Evolutionary conservation across 2,329 filamentous ascomycete species (phyloP).

Genomic region (Epichloe glyceriae): DNA sequence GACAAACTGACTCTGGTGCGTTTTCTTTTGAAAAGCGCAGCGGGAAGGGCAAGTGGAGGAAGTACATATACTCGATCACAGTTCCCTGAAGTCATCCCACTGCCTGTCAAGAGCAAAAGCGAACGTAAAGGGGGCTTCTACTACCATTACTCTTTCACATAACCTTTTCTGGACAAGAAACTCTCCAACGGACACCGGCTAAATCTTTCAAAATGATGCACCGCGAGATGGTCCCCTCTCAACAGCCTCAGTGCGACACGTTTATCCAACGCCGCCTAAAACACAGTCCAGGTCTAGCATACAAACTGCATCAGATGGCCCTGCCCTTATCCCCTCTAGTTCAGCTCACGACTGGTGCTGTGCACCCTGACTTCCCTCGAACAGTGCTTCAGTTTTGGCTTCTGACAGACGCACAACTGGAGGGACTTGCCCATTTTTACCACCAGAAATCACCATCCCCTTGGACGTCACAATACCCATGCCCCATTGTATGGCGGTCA

Average conservation of each 20-base stretch:
- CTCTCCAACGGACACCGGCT: not conserved
- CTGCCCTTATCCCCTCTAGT: slow-evolving; percentile 55
- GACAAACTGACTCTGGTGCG: not conserved
- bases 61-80: slow-evolving; percentile 4
- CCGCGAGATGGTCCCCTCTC: slow-evolving; percentile 18
- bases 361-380: slow-evolving; percentile 51
- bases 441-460: slow-evolving; percentile 49
- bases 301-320: slow-evolving; percentile 53
- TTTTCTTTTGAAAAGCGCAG: not conserved
- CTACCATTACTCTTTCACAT: not conserved
- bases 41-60: not conserved
- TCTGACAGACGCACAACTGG: slow-evolving; percentile 56
- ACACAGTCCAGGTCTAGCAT: slow-evolving; percentile 37
- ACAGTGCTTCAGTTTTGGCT: slow-evolving; percentile 63
- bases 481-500: slow-evolving; percentile 49
- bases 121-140: not conserved
- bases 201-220: slow-evolving; percentile 18
- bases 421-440: slow-evolving; percentile 59
- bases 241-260: slow-evolving; percentile 16
- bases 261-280: slow-evolving; percentile 21
- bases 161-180: not conserved
- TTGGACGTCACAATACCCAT: slow-evolving; percentile 51
- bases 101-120: not conserved
- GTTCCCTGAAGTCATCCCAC: not conserved
- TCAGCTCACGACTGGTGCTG: slow-evolving; percentile 44